phyloP scores from a whole-genome alignment of 2,329 filamentous ascomycete species.

The Escovopsis sp. region DNA sequence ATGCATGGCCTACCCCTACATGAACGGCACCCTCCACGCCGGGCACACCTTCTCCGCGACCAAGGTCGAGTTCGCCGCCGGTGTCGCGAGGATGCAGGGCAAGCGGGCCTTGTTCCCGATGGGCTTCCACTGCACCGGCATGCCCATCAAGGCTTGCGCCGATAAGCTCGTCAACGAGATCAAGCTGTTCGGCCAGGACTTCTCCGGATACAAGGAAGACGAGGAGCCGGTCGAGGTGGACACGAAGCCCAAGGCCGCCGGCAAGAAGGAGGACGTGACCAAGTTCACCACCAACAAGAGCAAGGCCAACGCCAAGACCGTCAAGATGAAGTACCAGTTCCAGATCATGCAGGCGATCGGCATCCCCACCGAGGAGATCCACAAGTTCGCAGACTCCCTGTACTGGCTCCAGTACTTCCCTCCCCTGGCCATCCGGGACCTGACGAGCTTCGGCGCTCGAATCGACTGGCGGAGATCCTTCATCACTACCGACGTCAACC shows the following conservation, averaged over 20 bases:
- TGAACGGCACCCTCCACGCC: constrained; percentile 80
- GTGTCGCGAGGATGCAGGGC: constrained; percentile 81
- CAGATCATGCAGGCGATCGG: constrained; percentile 90
- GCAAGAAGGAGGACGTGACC: constrained; percentile 66
- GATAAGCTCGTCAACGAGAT: constrained; percentile 91
- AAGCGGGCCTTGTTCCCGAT: constrained; percentile 78
- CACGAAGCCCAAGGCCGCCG: constrained; percentile 34
- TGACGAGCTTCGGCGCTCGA: constrained; percentile 69
- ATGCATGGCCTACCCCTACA: constrained; percentile 42
- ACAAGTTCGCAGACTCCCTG: constrained; percentile 80
- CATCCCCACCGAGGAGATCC: constrained; percentile 75
- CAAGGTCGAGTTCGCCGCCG: constrained; percentile 85
- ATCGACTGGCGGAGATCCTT: constrained; percentile 91
- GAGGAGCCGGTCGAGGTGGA: constrained; percentile 36
- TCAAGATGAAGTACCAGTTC: constrained; percentile 91
- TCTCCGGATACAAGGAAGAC: constrained; percentile 60
- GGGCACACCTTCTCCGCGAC: constrained; percentile 85
- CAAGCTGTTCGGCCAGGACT: constrained; percentile 73
- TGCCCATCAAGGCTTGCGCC: constrained; percentile 95
- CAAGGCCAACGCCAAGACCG: constrained; percentile 78
- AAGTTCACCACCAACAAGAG: constrained; percentile 90
- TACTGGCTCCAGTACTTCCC: constrained; percentile 89
- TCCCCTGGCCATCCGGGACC: constrained; percentile 45
- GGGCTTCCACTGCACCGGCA: constrained; percentile 85
- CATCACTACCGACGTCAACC: constrained; percentile 91